A percentile compares a stretch with the other conserved stretches of the same genome.
These are phyloP conservation scores for Monascus purpureus DNA, from an alignment of 495 filamentous ascomycete genomes.

Conservation along the genomic window DNA sequence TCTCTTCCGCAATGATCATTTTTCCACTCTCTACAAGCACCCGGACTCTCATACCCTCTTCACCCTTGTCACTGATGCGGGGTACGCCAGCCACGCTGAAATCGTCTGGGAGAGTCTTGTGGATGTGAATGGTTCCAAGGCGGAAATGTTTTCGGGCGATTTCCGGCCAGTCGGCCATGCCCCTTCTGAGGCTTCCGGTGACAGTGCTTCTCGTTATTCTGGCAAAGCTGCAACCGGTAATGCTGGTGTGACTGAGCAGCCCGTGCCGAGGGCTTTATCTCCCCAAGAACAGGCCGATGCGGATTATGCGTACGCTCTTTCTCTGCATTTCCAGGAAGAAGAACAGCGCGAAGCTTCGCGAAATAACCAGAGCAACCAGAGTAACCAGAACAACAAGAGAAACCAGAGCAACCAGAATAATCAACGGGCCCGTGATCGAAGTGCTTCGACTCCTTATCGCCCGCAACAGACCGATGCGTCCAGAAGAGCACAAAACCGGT, in stretches of 20 bases:
- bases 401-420: no score
- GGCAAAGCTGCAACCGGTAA: slow-evolving; percentile 7
- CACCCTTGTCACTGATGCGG: slow-evolving; percentile 81
- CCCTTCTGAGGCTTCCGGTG: slow-evolving; percentile 11
- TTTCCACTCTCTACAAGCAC: slow-evolving; percentile 77
- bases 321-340: slow-evolving; percentile 33
- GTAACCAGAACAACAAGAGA: no score
- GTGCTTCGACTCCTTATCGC: slow-evolving; percentile 4
- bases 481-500: slow-evolving; percentile 5
- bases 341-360: slow-evolving; percentile 14
- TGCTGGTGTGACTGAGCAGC: slow-evolving; percentile 2
- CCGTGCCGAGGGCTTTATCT: slow-evolving; percentile 10
- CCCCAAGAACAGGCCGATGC: slow-evolving; percentile 33
- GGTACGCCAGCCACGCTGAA: slow-evolving; percentile 77
- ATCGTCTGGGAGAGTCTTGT: slow-evolving; percentile 91
- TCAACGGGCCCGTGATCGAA: slow-evolving; percentile 1
- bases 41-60: slow-evolving; percentile 56
- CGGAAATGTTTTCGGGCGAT: slow-evolving; percentile 80
- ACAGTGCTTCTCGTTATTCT: slow-evolving; percentile 7
- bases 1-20: slow-evolving; percentile 93
- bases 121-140: slow-evolving; percentile 70
- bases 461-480: background rate
- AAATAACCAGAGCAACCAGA: no score
- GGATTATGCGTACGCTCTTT: slow-evolving; percentile 34
- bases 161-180: slow-evolving; percentile 66